phyloP scores from a whole-genome alignment of 2,329 filamentous ascomycete species.

The Colletotrichum tofieldiae region DNA sequence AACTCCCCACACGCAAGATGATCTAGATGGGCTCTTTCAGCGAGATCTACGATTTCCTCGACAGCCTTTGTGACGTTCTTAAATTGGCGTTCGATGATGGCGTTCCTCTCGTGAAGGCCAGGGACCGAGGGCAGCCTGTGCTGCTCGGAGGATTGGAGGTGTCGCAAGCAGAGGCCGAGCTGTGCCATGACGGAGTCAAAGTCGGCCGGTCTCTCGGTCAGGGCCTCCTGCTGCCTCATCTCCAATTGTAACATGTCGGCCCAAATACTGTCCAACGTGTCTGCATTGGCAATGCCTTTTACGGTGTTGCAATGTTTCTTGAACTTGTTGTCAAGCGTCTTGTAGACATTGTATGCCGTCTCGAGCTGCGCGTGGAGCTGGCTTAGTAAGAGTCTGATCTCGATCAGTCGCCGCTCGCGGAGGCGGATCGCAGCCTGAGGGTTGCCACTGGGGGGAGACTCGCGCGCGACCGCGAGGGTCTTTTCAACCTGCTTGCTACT shows the following conservation, averaged over 20 bases:
- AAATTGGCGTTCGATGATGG: conserved; percentile 14
- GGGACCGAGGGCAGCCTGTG: background rate
- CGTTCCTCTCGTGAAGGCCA: background rate
- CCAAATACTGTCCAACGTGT: conserved; percentile 29
- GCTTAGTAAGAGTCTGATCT: conserved; percentile 21
- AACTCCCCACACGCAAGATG: conserved; percentile 16
- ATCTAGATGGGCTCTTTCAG: conserved; percentile 2
- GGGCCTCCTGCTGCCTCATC: background rate
- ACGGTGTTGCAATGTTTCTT: background rate
- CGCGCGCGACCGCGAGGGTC: background rate
- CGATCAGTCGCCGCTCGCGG: conserved; percentile 23
- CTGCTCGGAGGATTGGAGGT: conserved; percentile 12
- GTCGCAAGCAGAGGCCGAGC: conserved; percentile 21
- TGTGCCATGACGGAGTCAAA: conserved; percentile 13
- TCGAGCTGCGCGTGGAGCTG: conserved; percentile 26
- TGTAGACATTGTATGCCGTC: conserved; percentile 27
- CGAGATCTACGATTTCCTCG: conserved; percentile 18
- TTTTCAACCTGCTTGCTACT: background rate
- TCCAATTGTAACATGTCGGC: conserved; percentile 17
- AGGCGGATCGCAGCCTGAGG: background rate
- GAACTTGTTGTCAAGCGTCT: conserved; percentile 4
- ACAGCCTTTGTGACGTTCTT: conserved; percentile 24
- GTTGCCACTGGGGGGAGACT: background rate
- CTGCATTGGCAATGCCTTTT: conserved; percentile 11
- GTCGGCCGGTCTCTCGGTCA: background rate